These are phyloP conservation scores for Dryadomyces sulphureus DNA, from an alignment of 2,329 filamentous ascomycete species.

Conservation along the genomic window DNA sequence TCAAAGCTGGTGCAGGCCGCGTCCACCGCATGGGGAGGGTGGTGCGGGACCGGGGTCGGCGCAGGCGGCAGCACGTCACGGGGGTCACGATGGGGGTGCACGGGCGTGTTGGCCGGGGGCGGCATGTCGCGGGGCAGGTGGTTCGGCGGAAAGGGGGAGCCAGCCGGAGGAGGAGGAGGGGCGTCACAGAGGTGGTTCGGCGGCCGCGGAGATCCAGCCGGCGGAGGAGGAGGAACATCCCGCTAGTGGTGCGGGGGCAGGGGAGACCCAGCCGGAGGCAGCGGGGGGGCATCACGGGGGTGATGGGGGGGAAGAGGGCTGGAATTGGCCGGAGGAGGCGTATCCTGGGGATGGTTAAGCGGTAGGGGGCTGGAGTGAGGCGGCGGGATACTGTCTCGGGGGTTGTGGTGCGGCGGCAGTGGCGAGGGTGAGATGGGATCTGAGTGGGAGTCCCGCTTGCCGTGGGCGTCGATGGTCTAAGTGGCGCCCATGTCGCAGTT, in stretches of 20 bases:
- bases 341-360: not conserved
- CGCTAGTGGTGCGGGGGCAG: too few species aligned
- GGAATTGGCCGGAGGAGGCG: too few species aligned
- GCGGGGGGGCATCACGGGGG: too few species aligned
- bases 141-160: not conserved
- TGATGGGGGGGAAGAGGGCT: too few species aligned
- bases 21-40: too few species aligned
- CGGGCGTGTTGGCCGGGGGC: too few species aligned
- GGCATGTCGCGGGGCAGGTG: too few species aligned
- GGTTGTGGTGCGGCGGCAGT: not conserved
- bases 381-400: too few species aligned
- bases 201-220: too few species aligned
- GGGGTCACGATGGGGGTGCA: too few species aligned
- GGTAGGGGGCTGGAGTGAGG: not conserved
- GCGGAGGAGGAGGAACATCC: too few species aligned
- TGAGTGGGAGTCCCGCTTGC: not conserved
- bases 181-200: not conserved
- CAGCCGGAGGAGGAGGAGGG: not conserved
- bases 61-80: too few species aligned
- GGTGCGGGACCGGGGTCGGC: not conserved
- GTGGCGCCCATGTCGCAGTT: not conserved
- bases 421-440: not conserved
- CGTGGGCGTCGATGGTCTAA: not conserved
- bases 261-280: not conserved
- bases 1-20: not conserved